Evolutionary conservation across 805 yeast genomes (phyloP).

Genomic region (Wickerhamiella australiensis): DNA sequence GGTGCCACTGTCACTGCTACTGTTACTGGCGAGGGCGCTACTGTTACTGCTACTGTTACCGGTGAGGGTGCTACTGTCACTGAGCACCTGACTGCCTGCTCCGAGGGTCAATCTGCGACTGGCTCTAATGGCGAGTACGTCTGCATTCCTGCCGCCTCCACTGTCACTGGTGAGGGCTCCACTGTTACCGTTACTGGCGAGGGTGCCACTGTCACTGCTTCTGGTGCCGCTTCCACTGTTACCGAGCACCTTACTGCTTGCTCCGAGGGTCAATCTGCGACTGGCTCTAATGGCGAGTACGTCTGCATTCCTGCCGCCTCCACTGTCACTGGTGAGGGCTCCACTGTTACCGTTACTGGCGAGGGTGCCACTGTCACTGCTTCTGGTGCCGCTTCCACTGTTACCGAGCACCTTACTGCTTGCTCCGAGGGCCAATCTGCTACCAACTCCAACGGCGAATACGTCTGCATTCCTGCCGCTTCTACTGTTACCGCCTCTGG

Average conservation of each 20-base stretch:
- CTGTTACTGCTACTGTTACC: background rate
- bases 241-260: background rate
- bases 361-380: constrained; percentile 3
- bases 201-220: constrained; percentile 15
- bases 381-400: background rate
- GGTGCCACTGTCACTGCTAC: constrained; percentile 15
- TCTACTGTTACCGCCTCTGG: constrained; percentile 11
- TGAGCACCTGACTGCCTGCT: background rate
- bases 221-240: constrained; percentile 10
- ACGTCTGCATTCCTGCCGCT: background rate
- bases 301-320: constrained; percentile 11
- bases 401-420: background rate
- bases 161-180: constrained; percentile 7
- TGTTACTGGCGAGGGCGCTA: constrained; percentile 12
- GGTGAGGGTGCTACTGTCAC: background rate
- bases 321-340: constrained; percentile 18
- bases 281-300: constrained; percentile 12
- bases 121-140: background rate
- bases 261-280: constrained; percentile 5
- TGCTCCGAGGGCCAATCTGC: constrained; percentile 2
- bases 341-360: constrained; percentile 13
- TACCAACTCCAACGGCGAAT: background rate
- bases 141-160: constrained; percentile 1
- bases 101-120: constrained; percentile 1
- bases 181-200: constrained; percentile 17